These are phyloP conservation scores for Aspergillus novoparasiticus DNA, from an alignment of 2,329 filamentous ascomycete genomes.

Conservation along the genomic window DNA sequence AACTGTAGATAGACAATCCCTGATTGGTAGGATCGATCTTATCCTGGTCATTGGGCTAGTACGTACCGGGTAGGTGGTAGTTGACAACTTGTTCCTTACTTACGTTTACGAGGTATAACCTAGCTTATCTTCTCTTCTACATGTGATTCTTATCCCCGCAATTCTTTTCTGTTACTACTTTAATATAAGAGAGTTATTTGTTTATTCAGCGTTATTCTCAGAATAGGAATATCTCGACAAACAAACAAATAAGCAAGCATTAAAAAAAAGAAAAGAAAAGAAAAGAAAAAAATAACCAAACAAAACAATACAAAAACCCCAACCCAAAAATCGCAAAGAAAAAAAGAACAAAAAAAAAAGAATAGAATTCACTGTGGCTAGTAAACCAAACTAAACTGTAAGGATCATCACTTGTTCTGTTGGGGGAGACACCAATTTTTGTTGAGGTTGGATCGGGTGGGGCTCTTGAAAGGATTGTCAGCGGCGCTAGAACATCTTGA, in stretches of 20 bases:
- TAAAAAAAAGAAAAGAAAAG: neutral
- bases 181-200: neutral
- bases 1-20: neutral
- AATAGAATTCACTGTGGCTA: neutral
- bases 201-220: neutral
- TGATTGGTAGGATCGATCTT: neutral
- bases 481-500: neutral
- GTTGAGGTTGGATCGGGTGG: slow-evolving; percentile 19
- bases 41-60: neutral
- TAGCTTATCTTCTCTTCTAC: neutral
- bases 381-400: neutral
- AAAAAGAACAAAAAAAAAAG: neutral
- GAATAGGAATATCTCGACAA: neutral
- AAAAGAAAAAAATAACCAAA: neutral
- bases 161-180: neutral
- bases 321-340: neutral
- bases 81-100: neutral
- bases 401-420: slow-evolving; percentile 11
- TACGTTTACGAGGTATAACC: neutral
- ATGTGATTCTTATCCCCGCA: neutral
- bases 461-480: neutral
- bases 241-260: neutral
- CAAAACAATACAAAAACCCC: neutral
- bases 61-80: neutral
- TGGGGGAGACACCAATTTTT: slow-evolving; percentile 17